phyloP scores from a whole-genome alignment of 352 stramenopile genomes.

The Thalassiosira sp. region DNA sequence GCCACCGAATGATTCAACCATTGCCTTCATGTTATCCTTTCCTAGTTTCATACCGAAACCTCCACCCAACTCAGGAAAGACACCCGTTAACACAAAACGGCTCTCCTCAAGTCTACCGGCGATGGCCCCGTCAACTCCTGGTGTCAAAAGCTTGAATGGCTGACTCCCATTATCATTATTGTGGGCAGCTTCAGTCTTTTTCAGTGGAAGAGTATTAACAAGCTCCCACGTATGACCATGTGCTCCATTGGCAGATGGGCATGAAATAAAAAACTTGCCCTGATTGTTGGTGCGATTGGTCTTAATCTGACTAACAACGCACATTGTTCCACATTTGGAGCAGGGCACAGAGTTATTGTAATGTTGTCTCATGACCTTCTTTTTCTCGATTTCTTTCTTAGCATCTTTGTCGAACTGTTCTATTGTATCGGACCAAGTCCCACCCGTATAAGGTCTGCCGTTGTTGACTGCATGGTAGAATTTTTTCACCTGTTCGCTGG shows the following conservation, averaged over 20 bases:
- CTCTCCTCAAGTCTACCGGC: slow-evolving; percentile 16
- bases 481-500: slow-evolving; percentile 17
- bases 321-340: slow-evolving; percentile 20
- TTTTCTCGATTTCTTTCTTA: slow-evolving; percentile 24
- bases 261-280: slow-evolving; percentile 23
- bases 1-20: slow-evolving; percentile 69
- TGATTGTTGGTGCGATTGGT: slow-evolving; percentile 11
- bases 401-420: slow-evolving; percentile 14
- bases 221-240: slow-evolving; percentile 18
- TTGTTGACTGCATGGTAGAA: slow-evolving; percentile 17
- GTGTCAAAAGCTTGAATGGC: slow-evolving; percentile 12
- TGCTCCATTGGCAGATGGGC: slow-evolving; percentile 1
- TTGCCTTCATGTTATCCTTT: slow-evolving; percentile 54
- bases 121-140: slow-evolving; percentile 20
- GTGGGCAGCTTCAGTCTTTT: neutral
- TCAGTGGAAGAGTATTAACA: neutral
- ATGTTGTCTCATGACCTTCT: slow-evolving; percentile 23
- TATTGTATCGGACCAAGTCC: slow-evolving; percentile 34
- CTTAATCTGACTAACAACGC: slow-evolving; percentile 17
- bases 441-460: slow-evolving; percentile 15
- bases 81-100: slow-evolving; percentile 33
- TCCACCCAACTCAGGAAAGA: slow-evolving; percentile 63
- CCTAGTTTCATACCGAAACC: slow-evolving; percentile 53
- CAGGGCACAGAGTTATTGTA: slow-evolving; percentile 16
- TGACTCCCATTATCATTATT: neutral